Conservation (phyloP, 345 rosid species). For the Gossypium longicalyx region DNA sequence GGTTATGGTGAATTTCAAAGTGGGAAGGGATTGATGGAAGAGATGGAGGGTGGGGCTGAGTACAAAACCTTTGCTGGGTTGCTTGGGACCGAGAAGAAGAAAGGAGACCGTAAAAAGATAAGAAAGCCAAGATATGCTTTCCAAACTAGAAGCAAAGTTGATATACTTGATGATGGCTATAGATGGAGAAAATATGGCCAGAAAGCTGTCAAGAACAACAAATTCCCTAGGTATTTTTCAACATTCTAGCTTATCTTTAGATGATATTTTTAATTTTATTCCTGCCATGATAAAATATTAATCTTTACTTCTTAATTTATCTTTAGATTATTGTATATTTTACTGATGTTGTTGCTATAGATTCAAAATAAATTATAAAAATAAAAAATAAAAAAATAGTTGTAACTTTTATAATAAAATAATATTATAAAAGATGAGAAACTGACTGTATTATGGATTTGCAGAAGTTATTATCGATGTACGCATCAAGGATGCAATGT, state of each 20-base stretch:
- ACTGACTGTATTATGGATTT: not conserved
- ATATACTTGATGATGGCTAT: slow-evolving; percentile 91
- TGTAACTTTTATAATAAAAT: too few relatives aligned
- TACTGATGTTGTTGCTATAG: too few relatives aligned
- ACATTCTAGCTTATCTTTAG: too few relatives aligned
- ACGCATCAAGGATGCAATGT: slow-evolving; percentile 82
- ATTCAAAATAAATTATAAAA: too few relatives aligned
- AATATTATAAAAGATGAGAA: too few relatives aligned
- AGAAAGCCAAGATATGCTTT: slow-evolving; percentile 65
- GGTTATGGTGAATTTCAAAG: slow-evolving; percentile 16
- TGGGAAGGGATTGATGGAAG: slow-evolving; percentile 25
- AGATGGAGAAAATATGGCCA: slow-evolving; percentile 93
- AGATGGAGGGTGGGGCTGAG: slow-evolving; percentile 15
- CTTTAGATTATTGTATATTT: too few relatives aligned
- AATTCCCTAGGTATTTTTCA: slow-evolving; percentile 55
- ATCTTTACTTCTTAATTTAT: too few relatives aligned
- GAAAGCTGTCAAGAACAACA: slow-evolving; percentile 77
- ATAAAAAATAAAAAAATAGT: too few relatives aligned
- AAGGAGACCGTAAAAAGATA: slow-evolving; percentile 40
- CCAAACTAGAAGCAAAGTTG: slow-evolving; percentile 84
- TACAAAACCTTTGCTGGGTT: not conserved
- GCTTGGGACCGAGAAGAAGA: slow-evolving; percentile 30
- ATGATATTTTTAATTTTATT: too few relatives aligned
- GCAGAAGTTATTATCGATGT: slow-evolving; percentile 88
- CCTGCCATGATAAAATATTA: too few relatives aligned